Conservation (phyloP, 441 rosid species). For the Pelargonium myrrhifolium region DNA sequence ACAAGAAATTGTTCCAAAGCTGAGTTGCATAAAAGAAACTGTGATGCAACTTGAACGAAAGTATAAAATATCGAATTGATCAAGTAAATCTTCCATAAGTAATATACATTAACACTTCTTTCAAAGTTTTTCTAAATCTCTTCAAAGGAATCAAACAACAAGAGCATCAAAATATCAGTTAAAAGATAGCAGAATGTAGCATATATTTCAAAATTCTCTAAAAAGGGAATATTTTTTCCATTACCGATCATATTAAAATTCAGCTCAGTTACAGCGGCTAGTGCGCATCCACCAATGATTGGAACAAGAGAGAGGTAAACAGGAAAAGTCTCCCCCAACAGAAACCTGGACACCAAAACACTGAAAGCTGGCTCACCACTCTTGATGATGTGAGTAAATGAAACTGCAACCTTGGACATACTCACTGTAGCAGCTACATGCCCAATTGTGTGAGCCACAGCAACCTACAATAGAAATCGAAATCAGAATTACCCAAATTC, state of each 20-base stretch:
- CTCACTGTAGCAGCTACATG: conserved; percentile 80
- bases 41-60: not conserved
- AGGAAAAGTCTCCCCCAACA: conserved; percentile 81
- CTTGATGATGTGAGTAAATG: conserved; percentile 58
- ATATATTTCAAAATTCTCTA: not conserved
- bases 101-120: not conserved
- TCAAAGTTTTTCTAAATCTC: not conserved
- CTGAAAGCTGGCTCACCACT: conserved; percentile 77
- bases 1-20: not conserved
- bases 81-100: not conserved
- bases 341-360: conserved; percentile 57
- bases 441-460: conserved; percentile 72
- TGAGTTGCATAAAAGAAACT: not conserved
- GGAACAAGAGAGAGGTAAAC: conserved; percentile 85
- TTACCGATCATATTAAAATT: conserved; percentile 90
- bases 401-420: conserved; percentile 68
- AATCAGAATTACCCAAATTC: not conserved
- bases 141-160: not conserved
- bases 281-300: conserved; percentile 93
- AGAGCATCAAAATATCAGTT: not conserved
- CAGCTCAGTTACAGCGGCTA: conserved; percentile 91
- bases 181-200: not conserved
- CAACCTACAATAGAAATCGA: conserved; percentile 36
- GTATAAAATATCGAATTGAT: not conserved
- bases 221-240: not conserved